phyloP scores from a whole-genome alignment of 805 yeast species.

The Lipomyces yamadae region DNA sequence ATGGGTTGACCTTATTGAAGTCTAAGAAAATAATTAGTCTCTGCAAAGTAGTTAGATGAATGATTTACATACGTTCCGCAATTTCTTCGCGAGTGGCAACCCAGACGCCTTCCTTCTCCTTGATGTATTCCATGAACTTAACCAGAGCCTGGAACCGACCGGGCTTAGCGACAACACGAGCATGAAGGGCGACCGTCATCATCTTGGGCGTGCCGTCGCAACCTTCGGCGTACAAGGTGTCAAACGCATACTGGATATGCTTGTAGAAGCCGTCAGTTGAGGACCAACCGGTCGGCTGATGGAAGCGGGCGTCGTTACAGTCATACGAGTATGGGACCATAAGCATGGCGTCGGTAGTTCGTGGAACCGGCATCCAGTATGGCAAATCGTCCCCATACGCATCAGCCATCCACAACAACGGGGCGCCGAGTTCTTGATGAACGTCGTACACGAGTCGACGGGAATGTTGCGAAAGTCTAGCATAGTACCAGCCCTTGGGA shows the following conservation, averaged over 20 bases:
- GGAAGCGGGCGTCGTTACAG: conserved; percentile 44
- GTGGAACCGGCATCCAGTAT: conserved; percentile 47
- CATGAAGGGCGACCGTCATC: conserved; percentile 49
- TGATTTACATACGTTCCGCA: conserved; percentile 41
- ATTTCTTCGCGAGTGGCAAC: conserved; percentile 49
- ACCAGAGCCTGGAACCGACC: conserved; percentile 47
- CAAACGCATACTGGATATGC: conserved; percentile 48
- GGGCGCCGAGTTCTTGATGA: conserved; percentile 45
- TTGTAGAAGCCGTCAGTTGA: conserved; percentile 42
- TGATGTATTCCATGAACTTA: conserved; percentile 48
- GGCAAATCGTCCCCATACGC: conserved; percentile 50
- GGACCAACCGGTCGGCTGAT: conserved; percentile 42
- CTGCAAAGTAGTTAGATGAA: neutral
- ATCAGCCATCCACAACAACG: conserved; percentile 47
- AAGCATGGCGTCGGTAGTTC: conserved; percentile 41
- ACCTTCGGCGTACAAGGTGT: conserved; percentile 48
- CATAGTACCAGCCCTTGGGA: conserved; percentile 50
- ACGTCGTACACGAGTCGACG: conserved; percentile 47
- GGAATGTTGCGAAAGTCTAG: conserved; percentile 46
- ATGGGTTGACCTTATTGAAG: conserved; percentile 32
- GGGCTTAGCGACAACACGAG: conserved; percentile 49
- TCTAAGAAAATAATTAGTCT: conserved; percentile 15
- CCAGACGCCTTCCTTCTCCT: conserved; percentile 47
- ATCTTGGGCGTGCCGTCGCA: conserved; percentile 42
- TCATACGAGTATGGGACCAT: conserved; percentile 46